Percentiles rank a stretch among this genome's conserved stretches.
Evolutionary conservation across 1,139 yeast genomes (phyloP).

Genomic region (Suhomyces chickasaworum): DNA sequence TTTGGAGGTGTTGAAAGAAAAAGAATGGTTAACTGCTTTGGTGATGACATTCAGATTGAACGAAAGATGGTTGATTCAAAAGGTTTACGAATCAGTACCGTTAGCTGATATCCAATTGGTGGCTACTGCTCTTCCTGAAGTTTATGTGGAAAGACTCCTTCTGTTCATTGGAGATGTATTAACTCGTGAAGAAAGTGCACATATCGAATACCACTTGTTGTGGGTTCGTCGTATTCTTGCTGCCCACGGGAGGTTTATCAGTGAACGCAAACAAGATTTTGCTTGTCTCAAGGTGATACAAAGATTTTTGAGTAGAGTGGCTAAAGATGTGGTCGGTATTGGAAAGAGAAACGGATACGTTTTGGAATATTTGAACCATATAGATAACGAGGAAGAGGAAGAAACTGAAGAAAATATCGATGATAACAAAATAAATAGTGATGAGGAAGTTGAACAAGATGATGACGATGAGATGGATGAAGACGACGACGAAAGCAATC

Average conservation of each 20-base stretch:
- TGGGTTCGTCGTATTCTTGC: slow-evolving; percentile 77
- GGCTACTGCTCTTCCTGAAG: slow-evolving; percentile 67
- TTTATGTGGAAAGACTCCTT: slow-evolving; percentile 70
- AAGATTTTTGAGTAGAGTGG: slow-evolving; percentile 71
- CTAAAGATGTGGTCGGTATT: slow-evolving; percentile 67
- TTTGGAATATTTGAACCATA: slow-evolving; percentile 40
- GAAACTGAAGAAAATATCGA: slow-evolving; percentile 14
- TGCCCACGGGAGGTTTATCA: slow-evolving; percentile 77
- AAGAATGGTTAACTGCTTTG: slow-evolving; percentile 76
- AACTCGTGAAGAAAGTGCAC: slow-evolving; percentile 65
- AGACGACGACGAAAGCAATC: slow-evolving; percentile 14
- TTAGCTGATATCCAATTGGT: slow-evolving; percentile 69
- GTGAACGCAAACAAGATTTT: slow-evolving; percentile 62
- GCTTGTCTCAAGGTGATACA: slow-evolving; percentile 70
- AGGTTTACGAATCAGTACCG: slow-evolving; percentile 78
- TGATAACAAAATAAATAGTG: slow-evolving; percentile 20
- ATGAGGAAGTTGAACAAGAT: slow-evolving; percentile 18
- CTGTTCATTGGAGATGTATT: slow-evolving; percentile 71
- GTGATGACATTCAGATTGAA: slow-evolving; percentile 94
- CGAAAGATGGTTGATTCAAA: slow-evolving; percentile 71
- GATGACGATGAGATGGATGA: slow-evolving; percentile 20
- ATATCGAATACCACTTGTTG: slow-evolving; percentile 76
- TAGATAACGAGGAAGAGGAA: slow-evolving; percentile 23
- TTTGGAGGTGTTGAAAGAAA: slow-evolving; percentile 58
- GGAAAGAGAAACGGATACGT: slow-evolving; percentile 59